Evolutionary conservation across 2,329 filamentous ascomycete genomes (phyloP), one percentile per base, ranked within the genome.

Genomic region (Hypoxylon sp.): DNA sequence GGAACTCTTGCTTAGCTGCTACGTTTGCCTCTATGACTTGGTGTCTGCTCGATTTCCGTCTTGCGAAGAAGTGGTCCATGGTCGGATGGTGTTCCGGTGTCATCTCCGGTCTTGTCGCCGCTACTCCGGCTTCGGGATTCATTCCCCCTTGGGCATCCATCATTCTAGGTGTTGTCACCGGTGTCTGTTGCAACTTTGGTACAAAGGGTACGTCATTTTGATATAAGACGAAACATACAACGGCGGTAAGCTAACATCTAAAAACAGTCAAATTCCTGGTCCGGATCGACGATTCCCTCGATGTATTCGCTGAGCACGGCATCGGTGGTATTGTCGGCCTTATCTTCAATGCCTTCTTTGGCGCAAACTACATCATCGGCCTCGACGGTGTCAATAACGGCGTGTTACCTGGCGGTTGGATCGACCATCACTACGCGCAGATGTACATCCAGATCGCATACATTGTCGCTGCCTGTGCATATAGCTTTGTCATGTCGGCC

Each of bases 1-100:
- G 94, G 95, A 98, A 98, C 87, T 94, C 92, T 66, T 98, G 96
- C 84, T 80, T 97, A 77, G 96, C 94, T 39, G 95, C 94, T 79
- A 94, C 94, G 85, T 97, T 98, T 77, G 95, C 90, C 44, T 92
- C 94, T 72, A 93, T 96, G 81, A 92, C 94, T 59, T 99, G 96
- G 96, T 94, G 94, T 76, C 82, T 98, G 52, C 93, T 98, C 76
- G 96, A 99, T 88, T 98, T 91, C 88, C 92, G 96, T 68, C 89
- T 98, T 65, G 94, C 94, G 66, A 90, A 90, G 82, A 98, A 98
- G 85, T 97, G 94, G 94, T 97, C 87, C 46, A 90, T 92, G 82
- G 90, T 92, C 70, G 90, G 90, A 73, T 91, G 90, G 88, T 92
- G 90, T 80, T 92, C 90, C 11, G 90, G 90, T 64, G 88, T 87